phyloP scores from a whole-genome alignment of 1,284 basidiomycete species.

The Cerrena zonata region DNA sequence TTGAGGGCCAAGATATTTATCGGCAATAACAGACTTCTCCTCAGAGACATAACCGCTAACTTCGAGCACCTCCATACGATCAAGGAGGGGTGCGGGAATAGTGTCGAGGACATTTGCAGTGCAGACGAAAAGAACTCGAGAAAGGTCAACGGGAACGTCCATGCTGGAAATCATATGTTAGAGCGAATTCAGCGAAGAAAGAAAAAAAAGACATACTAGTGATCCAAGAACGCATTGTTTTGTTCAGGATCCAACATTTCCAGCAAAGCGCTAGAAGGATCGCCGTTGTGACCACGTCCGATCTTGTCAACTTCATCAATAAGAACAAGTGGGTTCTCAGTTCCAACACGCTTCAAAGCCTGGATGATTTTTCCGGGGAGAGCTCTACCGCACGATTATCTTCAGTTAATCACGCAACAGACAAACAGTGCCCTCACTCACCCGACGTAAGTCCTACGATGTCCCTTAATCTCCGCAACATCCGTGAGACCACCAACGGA shows the following conservation, averaged over 20 bases:
- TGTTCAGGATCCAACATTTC: constrained; percentile 99
- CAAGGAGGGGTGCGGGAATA: constrained; percentile 92
- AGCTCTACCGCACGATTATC: no score
- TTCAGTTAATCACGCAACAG: neutral
- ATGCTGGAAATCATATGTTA: constrained; percentile 46
- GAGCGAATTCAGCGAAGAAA: neutral
- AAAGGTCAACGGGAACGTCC: constrained; percentile 96
- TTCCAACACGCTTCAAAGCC: constrained; percentile 92
- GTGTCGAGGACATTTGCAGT: constrained; percentile 96
- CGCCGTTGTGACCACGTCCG: constrained; percentile 91
- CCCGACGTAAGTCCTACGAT: constrained; percentile 94
- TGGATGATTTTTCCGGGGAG: constrained; percentile 98
- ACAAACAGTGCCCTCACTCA: constrained; percentile 29
- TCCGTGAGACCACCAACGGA: constrained; percentile 95
- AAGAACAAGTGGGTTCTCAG: constrained; percentile 92
- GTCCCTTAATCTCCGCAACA: constrained; percentile 98
- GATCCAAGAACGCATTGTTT: constrained; percentile 92
- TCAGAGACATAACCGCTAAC: constrained; percentile 95
- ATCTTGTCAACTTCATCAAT: constrained; percentile 99
- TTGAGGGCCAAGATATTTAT: constrained; percentile 88
- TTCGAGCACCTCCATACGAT: constrained; percentile 97
- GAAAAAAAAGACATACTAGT: constrained; percentile 61
- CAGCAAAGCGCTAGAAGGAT: constrained; percentile 88
- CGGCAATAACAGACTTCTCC: constrained; percentile 91
- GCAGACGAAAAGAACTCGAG: constrained; percentile 94